Percentiles rank a stretch among this genome's conserved stretches.
Conservation (phyloP, 148 eudicot genomes). For the Rhododendron griersonianum region DNA sequence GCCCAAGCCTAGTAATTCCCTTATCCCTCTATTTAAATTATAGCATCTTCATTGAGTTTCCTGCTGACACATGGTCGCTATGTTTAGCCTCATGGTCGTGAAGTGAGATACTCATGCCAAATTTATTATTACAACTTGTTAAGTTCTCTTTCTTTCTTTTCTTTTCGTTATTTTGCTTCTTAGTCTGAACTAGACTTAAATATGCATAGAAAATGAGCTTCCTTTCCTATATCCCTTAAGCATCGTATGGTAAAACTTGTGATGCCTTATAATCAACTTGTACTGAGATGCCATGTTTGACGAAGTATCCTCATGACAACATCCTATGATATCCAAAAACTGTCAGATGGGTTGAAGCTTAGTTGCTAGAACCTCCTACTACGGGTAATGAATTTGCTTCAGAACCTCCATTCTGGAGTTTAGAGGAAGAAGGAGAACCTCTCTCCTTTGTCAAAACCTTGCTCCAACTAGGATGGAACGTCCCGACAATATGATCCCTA, state of each 20-base stretch:
- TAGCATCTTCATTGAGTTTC: background rate
- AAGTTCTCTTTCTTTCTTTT: background rate
- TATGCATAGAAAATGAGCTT: background rate
- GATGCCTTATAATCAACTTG: background rate
- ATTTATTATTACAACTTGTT: background rate
- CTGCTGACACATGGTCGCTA: background rate
- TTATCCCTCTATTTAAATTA: background rate
- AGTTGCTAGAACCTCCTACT: background rate
- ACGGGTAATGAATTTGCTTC: background rate
- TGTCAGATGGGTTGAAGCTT: background rate
- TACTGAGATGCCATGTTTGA: background rate
- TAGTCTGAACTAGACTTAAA: background rate
- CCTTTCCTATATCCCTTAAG: background rate
- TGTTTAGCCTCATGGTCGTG: background rate
- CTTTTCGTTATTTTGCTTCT: background rate
- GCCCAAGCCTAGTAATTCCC: slow-evolving; percentile 56
- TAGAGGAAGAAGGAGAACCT: background rate
- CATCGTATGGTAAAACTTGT: background rate
- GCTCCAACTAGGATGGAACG: background rate
- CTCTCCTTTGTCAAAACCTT: background rate
- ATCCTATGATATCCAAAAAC: background rate
- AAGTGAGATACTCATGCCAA: background rate
- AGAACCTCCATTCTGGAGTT: background rate
- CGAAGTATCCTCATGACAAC: background rate
- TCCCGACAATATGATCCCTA: background rate